Conservation (phyloP, 495 filamentous ascomycete species). For the Lepraria neglecta region DNA sequence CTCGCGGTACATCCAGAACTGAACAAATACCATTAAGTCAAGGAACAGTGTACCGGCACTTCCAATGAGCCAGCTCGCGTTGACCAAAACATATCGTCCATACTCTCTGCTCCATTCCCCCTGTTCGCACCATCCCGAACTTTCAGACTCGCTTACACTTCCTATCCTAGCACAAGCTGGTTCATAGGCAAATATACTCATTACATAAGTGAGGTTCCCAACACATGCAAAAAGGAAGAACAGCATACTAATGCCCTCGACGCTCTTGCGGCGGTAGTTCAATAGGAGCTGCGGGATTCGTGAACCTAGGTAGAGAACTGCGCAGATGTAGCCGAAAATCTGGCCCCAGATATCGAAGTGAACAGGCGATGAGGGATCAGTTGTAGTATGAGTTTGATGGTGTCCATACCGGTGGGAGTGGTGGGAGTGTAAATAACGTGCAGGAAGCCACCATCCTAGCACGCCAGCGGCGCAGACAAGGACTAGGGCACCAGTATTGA, state of each 20-base stretch:
- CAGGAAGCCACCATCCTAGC: constrained; percentile 75
- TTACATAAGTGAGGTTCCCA: constrained; percentile 86
- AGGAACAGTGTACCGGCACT: constrained; percentile 80
- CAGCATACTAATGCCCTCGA: constrained; percentile 81
- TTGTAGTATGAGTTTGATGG: constrained; percentile 25
- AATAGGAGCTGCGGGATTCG: constrained; percentile 83
- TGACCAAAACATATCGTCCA: constrained; percentile 74
- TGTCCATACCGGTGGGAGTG: constrained; percentile 14
- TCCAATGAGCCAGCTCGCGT: constrained; percentile 81
- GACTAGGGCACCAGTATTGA: constrained; percentile 65
- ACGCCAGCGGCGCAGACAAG: constrained; percentile 79
- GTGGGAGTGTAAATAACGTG: constrained; percentile 30
- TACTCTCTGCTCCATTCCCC: constrained; percentile 42
- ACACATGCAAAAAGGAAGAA: constrained; percentile 97
- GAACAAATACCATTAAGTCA: constrained; percentile 79
- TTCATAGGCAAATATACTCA: constrained; percentile 84
- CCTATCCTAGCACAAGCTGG: constrained; percentile 46
- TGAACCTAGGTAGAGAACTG: constrained; percentile 78
- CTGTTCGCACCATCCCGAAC: constrained; percentile 19
- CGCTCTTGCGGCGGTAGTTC: constrained; percentile 83
- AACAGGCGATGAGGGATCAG: constrained; percentile 33
- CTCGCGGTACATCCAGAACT: constrained; percentile 77
- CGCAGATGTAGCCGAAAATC: constrained; percentile 80
- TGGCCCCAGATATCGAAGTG: constrained; percentile 71
- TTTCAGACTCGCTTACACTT: constrained; percentile 52